Conservation (phyloP, 495 filamentous ascomycete species). For the Penicillium maclennaniae region DNA sequence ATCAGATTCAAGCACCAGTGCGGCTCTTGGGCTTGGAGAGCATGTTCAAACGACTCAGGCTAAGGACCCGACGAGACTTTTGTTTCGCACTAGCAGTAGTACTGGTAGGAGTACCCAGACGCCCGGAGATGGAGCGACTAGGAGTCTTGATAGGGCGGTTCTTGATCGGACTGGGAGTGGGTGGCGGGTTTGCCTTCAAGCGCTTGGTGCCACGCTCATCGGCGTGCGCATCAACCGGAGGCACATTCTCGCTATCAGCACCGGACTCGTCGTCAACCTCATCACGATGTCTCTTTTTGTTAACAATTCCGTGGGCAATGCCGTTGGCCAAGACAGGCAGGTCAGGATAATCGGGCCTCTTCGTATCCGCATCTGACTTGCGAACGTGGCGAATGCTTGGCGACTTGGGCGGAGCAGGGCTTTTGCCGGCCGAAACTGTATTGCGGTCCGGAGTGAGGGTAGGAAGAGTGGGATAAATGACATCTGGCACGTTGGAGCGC, state of each 20-base stretch:
- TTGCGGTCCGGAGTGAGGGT: slow-evolving; percentile 35
- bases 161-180: slow-evolving; percentile 38
- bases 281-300: slow-evolving; percentile 67
- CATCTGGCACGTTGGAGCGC: slow-evolving; percentile 25
- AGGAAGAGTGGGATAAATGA: slow-evolving; percentile 44
- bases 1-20: slow-evolving; percentile 12
- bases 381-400: slow-evolving; percentile 40
- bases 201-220: slow-evolving; percentile 44
- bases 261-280: slow-evolving; percentile 51
- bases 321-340: slow-evolving; percentile 59
- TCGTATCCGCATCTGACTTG: slow-evolving; percentile 20
- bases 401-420: slow-evolving; percentile 5
- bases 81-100: slow-evolving; percentile 25
- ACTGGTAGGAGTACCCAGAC: slow-evolving; percentile 31
- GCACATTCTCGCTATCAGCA: slow-evolving; percentile 41
- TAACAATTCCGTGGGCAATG: slow-evolving; percentile 66
- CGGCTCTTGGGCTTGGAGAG: slow-evolving; percentile 48
- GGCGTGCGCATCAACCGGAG: slow-evolving; percentile 29
- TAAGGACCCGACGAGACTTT: slow-evolving; percentile 37
- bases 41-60: slow-evolving; percentile 49
- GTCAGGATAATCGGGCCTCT: slow-evolving; percentile 22
- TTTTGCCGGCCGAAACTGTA: background rate
- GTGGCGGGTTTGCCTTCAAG: slow-evolving; percentile 35
- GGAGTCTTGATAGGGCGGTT: slow-evolving; percentile 30
- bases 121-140: slow-evolving; percentile 29